Conservation (phyloP, 139 green algal species). For the Picochlorum sp. region DNA sequence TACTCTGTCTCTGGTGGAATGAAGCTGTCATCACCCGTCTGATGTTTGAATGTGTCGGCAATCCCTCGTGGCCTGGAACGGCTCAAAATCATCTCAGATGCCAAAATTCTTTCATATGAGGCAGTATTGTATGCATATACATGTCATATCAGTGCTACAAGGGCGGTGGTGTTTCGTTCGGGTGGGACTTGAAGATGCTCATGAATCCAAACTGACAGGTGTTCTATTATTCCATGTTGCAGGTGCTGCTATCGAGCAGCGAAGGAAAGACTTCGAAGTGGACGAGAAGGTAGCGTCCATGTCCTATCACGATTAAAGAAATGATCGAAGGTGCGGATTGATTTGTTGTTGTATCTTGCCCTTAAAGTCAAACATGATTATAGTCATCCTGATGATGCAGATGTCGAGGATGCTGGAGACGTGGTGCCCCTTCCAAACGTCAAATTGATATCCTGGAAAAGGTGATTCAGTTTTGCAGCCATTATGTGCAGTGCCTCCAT, state of each 20-base stretch:
- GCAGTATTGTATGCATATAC: no score
- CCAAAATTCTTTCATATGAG: no score
- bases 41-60: no score
- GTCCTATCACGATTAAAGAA: slow-evolving; percentile 73
- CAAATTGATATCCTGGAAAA: slow-evolving; percentile 51
- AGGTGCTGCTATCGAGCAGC: slow-evolving; percentile 53
- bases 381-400: slow-evolving; percentile 21
- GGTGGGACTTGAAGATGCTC: neutral
- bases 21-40: no score
- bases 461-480: slow-evolving; percentile 96
- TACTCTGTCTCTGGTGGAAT: no score
- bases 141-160: no score
- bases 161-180: neutral
- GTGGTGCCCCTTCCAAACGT: slow-evolving; percentile 82
- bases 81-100: no score
- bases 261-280: slow-evolving; percentile 64
- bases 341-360: no score
- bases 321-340: slow-evolving; percentile 62
- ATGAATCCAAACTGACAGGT: neutral
- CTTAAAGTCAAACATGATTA: no score
- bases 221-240: neutral
- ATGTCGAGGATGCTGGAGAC: slow-evolving; percentile 50
- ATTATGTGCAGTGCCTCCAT: slow-evolving; percentile 64
- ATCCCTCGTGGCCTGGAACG: no score
- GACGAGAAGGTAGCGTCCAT: slow-evolving; percentile 63